phyloP scores from a whole-genome alignment of 176 grass and related monocot species.

The Eremochloa ophiuroides region DNA sequence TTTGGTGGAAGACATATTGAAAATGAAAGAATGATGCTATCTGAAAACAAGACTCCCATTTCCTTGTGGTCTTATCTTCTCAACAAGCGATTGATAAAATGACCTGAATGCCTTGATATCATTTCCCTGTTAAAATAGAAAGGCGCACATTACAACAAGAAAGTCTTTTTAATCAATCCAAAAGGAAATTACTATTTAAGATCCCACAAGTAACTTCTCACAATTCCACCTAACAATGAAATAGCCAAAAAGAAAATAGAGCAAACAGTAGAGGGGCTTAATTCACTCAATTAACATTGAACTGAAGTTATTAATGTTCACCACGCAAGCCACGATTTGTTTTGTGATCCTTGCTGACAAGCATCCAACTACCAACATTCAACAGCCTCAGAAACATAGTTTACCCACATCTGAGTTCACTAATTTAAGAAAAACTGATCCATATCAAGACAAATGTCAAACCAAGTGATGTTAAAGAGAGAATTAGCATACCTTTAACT shows the following conservation, averaged over 20 bases:
- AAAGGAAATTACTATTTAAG: constrained; percentile 9
- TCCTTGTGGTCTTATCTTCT: constrained; percentile 81
- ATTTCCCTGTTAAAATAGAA: constrained; percentile 57
- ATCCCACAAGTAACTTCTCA: neutral
- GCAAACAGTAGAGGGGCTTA: neutral
- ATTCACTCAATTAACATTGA: neutral
- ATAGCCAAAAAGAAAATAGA: constrained; percentile 2
- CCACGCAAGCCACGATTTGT: neutral
- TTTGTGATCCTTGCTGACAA: neutral
- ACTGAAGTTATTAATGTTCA: neutral
- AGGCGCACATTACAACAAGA: constrained; percentile 5
- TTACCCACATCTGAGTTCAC: constrained; percentile 3
- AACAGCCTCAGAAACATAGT: neutral
- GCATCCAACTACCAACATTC: neutral
- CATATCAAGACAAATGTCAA: constrained; percentile 2
- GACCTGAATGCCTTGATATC: constrained; percentile 80
- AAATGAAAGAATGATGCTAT: constrained; percentile 57
- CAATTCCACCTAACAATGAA: constrained; percentile 11
- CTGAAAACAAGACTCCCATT: constrained; percentile 93
- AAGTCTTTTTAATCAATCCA: constrained; percentile 20
- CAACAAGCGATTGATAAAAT: constrained; percentile 84
- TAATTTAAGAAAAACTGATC: constrained; percentile 20
- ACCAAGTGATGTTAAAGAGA: neutral
- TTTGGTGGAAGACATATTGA: constrained; percentile 22
- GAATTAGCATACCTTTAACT: constrained; percentile 62